Evolutionary conservation across 106 monocot species (phyloP).

Genomic region (Narthecium ossifragum): DNA sequence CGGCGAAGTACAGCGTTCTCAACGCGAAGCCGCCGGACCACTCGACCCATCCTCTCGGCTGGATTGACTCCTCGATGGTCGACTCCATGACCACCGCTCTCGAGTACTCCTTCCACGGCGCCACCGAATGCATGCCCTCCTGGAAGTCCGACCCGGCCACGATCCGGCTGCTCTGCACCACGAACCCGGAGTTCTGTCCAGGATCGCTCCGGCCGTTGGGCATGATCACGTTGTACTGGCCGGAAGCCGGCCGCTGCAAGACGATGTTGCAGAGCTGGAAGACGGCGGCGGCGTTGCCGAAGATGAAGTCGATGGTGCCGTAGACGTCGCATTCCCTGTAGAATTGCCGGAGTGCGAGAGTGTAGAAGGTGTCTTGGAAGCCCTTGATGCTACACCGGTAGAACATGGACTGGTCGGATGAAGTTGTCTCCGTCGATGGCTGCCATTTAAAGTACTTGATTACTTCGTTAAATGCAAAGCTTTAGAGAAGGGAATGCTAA

Average conservation of each 20-base stretch:
- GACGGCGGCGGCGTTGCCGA: slow-evolving; percentile 40
- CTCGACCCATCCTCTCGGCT: slow-evolving; percentile 31
- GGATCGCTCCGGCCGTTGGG: slow-evolving; percentile 29
- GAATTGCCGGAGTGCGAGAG: slow-evolving; percentile 33
- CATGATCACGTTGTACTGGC: slow-evolving; percentile 32
- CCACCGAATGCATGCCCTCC: too few species aligned
- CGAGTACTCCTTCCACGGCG: too few species aligned
- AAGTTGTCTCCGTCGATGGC: not conserved
- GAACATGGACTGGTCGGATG: slow-evolving; percentile 20
- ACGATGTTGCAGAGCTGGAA: slow-evolving; percentile 30
- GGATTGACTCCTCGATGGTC: slow-evolving; percentile 15
- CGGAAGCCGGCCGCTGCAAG: slow-evolving; percentile 12
- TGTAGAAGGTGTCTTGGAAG: slow-evolving; percentile 47
- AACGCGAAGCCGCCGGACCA: slow-evolving; percentile 32
- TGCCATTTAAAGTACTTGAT: too few species aligned
- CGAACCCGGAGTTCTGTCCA: slow-evolving; percentile 22
- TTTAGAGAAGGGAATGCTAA: not conserved
- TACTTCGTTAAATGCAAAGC: not conserved
- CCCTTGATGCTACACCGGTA: slow-evolving; percentile 33
- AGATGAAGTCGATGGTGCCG: slow-evolving; percentile 56
- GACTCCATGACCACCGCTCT: slow-evolving; percentile 40
- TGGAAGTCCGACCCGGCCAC: too few species aligned
- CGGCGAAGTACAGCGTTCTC: slow-evolving; percentile 33
- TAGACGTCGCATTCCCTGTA: slow-evolving; percentile 40
- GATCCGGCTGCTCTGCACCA: not conserved